Percentiles rank a stretch among this genome's conserved stretches.
Evolutionary conservation across 108 stramenopile species (phyloP).

Genomic region (Nitzschia putrida): DNA sequence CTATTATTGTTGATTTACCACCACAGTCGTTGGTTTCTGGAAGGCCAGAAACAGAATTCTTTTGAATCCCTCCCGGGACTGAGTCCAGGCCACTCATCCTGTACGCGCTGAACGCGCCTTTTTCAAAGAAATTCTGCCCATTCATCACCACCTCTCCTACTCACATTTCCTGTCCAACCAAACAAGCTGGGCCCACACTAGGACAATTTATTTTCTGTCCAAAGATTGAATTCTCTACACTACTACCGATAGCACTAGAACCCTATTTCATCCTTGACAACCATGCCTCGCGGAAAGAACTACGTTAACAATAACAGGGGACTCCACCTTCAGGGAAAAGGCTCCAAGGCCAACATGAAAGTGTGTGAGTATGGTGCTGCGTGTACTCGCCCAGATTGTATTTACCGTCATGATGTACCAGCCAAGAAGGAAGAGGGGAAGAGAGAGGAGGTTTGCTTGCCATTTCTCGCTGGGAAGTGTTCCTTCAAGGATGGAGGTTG

Average conservation of each 20-base stretch:
- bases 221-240: neutral
- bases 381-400: constrained; percentile 74
- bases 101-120: neutral
- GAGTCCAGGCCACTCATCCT: constrained; percentile 1
- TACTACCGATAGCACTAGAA: neutral
- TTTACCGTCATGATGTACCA: constrained; percentile 56
- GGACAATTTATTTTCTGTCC: constrained; percentile 8
- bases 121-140: neutral
- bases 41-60: neutral
- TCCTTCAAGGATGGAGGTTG: constrained; percentile 59
- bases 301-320: constrained; percentile 52
- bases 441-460: constrained; percentile 70
- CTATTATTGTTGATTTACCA: neutral
- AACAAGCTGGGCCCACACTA: neutral
- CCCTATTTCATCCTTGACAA: neutral
- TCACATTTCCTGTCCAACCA: neutral
- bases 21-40: neutral
- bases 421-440: constrained; percentile 20
- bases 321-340: constrained; percentile 24
- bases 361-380: constrained; percentile 68
- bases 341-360: constrained; percentile 30
- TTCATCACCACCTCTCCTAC: neutral
- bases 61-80: neutral
- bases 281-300: constrained; percentile 55
- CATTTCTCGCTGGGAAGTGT: constrained; percentile 78